Evolutionary conservation across 352 stramenopile genomes (phyloP).

Genomic region (Globisporangium acanthophoron): DNA sequence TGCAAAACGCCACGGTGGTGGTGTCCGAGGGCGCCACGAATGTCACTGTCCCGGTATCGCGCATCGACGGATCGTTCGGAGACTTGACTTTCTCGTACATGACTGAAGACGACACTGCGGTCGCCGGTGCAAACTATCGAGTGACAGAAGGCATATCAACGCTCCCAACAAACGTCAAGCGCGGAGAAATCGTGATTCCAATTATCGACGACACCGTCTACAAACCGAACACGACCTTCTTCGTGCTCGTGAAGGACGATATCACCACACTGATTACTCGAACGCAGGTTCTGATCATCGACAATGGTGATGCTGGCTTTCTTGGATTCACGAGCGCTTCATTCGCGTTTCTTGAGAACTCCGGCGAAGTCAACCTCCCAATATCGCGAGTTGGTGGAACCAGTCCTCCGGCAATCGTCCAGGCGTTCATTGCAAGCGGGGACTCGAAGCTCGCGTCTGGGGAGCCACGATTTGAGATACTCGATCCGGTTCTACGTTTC

Average conservation of each 20-base stretch:
- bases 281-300: constrained; percentile 29
- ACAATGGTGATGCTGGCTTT: constrained; percentile 52
- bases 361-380: constrained; percentile 14
- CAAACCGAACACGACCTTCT: constrained; percentile 35
- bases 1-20: constrained; percentile 8
- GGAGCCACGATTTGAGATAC: constrained; percentile 24
- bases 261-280: constrained; percentile 15
- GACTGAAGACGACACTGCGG: constrained; percentile 25
- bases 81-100: constrained; percentile 28
- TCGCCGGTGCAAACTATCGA: constrained; percentile 32
- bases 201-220: constrained; percentile 42
- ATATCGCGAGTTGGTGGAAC: constrained; percentile 25
- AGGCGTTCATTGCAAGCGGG: constrained; percentile 14
- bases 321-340: constrained; percentile 28
- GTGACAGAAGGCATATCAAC: constrained; percentile 5
- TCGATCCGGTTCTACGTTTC: constrained; percentile 27
- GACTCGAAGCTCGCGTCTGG: constrained; percentile 9
- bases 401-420: constrained; percentile 23
- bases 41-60: constrained; percentile 28
- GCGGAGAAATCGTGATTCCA: constrained; percentile 20
- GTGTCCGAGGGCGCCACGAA: constrained; percentile 24
- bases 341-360: constrained; percentile 28
- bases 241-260: constrained; percentile 28
- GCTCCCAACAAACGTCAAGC: constrained; percentile 26
- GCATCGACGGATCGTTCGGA: constrained; percentile 50